Base-by-base conservation (phyloP, 805 yeast species). In the Spathaspora boniae region DNA sequence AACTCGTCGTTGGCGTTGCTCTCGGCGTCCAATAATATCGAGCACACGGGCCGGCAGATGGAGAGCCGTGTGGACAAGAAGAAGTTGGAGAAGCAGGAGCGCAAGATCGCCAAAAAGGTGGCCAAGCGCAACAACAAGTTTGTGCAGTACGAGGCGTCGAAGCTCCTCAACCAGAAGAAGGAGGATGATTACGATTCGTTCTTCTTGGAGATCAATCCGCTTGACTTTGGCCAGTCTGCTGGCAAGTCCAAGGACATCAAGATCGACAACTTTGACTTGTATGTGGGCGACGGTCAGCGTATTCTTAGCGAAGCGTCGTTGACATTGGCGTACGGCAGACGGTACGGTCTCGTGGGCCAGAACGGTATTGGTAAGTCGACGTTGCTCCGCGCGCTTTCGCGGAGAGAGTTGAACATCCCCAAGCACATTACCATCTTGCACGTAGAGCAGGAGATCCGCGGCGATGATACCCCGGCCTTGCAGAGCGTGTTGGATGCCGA, bases 321-420 rank as follows among this genome's bases (percentile, higher is more conserved):
- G 46, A 80, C 96, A 1, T 73, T 93, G 45, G 81, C 96, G 19
- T 82, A 82, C 57, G 98, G 98, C 37, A 87, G 85, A 60, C 78
- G 98, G 58, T 93, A 93, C 51, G 99, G 98, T 78, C 67, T 93
- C 35, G 96, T 93, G 29, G 99, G 99, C 62, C 95, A 89, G 58
- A 93, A 93, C 68, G 99, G 99, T 91, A 89, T 93, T 48, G 99
- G 99, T 81, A 93, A 93, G 61, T 89, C 98, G 29, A 93, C 98
- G 0, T 66, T 93, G 36, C 69, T 93, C 56, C 75, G 86, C 47
- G 99, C 99, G 0, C 68, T 93, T 36, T 82, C 97, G 1, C 78
- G 95, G 59, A 82, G 99, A 75, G 98, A 93, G 56, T 70, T 93
- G 49, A 80, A 87, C 39, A 83, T 93, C 48, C 98, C 98, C 9